Evolutionary conservation across 1,284 basidiomycete species (phyloP).

Genomic region (Coniferiporia weirii): DNA sequence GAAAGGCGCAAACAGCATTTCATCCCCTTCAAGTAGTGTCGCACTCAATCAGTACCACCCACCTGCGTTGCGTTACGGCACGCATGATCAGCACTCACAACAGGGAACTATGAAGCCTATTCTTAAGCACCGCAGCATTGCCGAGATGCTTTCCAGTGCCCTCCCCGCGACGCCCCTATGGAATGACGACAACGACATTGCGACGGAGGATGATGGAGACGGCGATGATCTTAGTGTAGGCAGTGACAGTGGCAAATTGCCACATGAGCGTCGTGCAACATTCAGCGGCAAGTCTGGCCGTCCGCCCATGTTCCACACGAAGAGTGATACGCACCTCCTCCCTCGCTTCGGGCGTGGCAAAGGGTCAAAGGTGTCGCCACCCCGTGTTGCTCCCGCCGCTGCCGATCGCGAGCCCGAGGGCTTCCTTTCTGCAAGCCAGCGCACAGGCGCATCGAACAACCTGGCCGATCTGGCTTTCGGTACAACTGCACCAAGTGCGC

Average conservation of each 20-base stretch:
- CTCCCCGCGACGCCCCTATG: constrained; percentile 53
- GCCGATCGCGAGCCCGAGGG: constrained; percentile 2
- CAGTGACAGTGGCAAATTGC: constrained; percentile 29
- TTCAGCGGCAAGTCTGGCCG: constrained; percentile 28
- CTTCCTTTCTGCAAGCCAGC: constrained; percentile 8
- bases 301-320: constrained; percentile 68
- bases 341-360: constrained; percentile 11
- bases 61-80: background rate
- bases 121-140: constrained; percentile 91
- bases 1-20: constrained; percentile 27
- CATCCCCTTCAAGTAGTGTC: constrained; percentile 14
- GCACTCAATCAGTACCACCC: constrained; percentile 6
- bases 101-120: constrained; percentile 73
- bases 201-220: constrained; percentile 30
- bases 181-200: constrained; percentile 30
- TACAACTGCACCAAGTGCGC: background rate
- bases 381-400: constrained; percentile 9
- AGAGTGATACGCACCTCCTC: constrained; percentile 75
- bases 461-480: constrained; percentile 7
- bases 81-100: background rate
- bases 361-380: constrained; percentile 5
- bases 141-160: constrained; percentile 75
- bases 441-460: constrained; percentile 15
- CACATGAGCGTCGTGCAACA: constrained; percentile 19
- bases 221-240: constrained; percentile 26